Evolutionary conservation across 2,329 filamentous ascomycete genomes (phyloP).

Genomic region (Ceratocystis lukuohia): DNA sequence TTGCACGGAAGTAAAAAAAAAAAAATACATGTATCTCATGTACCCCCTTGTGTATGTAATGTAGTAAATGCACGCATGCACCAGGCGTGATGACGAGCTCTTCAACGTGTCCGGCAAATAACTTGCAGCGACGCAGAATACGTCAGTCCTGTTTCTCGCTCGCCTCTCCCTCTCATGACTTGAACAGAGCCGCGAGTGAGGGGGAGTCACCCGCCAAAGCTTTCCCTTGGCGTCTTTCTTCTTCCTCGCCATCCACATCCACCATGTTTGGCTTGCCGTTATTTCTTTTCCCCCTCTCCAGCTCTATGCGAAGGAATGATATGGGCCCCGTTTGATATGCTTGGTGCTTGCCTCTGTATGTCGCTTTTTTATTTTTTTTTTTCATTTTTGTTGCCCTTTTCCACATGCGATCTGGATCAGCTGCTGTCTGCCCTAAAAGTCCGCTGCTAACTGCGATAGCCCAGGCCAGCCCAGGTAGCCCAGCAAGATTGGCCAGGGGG

Average conservation of each 20-base stretch:
- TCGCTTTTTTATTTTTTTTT: not conserved
- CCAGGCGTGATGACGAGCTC: not conserved
- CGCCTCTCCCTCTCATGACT: no score
- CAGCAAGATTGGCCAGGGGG: not conserved
- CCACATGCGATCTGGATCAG: not conserved
- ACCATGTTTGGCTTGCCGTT: no score
- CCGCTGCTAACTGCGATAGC: not conserved
- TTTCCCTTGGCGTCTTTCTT: no score
- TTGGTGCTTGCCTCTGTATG: no score
- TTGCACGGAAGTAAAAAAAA: not conserved
- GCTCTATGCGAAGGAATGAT: no score
- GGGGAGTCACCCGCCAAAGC: no score
- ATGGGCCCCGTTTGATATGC: no score
- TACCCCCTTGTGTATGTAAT: not conserved
- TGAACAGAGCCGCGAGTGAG: no score
- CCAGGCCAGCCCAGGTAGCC: not conserved
- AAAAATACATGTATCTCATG: not conserved
- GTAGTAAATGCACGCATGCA: not conserved
- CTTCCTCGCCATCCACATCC: no score
- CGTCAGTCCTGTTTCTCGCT: not conserved
- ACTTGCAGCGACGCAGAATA: not conserved
- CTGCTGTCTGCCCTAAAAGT: not conserved
- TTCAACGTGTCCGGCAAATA: not conserved
- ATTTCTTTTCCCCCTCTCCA: no score
- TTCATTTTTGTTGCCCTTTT: not conserved